Conservation (phyloP, 2,329 filamentous ascomycete genomes). For the Aspergillus thermomutatus region DNA sequence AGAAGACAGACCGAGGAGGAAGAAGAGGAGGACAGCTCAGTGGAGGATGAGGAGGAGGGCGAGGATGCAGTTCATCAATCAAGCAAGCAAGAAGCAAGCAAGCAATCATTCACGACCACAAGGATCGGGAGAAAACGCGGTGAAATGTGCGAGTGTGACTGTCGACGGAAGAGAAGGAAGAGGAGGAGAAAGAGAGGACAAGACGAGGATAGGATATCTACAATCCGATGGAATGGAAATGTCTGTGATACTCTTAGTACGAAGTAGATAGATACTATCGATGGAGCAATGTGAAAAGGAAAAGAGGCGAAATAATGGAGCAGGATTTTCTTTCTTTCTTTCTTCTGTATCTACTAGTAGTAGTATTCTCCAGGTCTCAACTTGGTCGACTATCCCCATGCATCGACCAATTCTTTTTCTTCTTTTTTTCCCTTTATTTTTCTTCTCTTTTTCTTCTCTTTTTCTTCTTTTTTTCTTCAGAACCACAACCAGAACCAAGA, state of each 20-base stretch:
- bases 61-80: slow-evolving; percentile 10
- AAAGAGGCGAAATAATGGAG: background rate
- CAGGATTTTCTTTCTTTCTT: background rate
- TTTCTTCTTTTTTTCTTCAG: background rate
- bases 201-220: background rate
- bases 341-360: background rate
- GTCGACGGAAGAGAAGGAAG: slow-evolving; percentile 1
- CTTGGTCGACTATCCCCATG: background rate
- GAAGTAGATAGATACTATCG: background rate
- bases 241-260: background rate
- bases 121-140: slow-evolving; percentile 8
- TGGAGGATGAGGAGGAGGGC: background rate
- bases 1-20: slow-evolving; percentile 14
- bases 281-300: background rate
- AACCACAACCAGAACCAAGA: background rate
- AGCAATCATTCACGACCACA: slow-evolving; percentile 1
- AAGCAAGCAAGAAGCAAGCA: slow-evolving; percentile 9
- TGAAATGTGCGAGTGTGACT: background rate
- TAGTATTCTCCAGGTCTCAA: background rate
- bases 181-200: slow-evolving; percentile 2
- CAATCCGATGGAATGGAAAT: slow-evolving; percentile 6
- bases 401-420: background rate
- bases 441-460: background rate
- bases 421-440: background rate
- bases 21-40: slow-evolving; percentile 16